phyloP scores from a whole-genome alignment of 2,329 filamentous ascomycete genomes.

The Pseudogymnoascus sp. region DNA sequence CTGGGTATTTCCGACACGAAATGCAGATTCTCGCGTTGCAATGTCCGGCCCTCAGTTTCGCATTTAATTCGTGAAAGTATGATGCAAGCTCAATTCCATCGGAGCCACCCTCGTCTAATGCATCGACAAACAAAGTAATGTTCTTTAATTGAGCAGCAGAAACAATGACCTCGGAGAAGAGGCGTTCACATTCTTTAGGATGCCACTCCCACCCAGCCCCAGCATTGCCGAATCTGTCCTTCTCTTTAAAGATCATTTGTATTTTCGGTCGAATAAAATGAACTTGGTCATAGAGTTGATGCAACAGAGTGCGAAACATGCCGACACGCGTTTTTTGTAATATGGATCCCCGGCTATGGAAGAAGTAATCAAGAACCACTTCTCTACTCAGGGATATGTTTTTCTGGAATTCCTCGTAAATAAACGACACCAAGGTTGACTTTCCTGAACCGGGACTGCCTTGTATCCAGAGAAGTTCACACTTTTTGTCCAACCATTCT shows the following conservation, averaged over 20 bases:
- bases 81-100: constrained; percentile 16
- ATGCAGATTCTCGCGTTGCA: constrained; percentile 15
- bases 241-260: constrained; percentile 12
- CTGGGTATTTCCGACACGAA: constrained; percentile 17
- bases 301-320: constrained; percentile 32
- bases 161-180: constrained; percentile 11
- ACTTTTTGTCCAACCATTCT: constrained; percentile 19
- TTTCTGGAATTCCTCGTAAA: constrained; percentile 26
- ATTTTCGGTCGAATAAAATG: constrained; percentile 5
- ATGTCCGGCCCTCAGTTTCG: not conserved
- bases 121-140: constrained; percentile 22
- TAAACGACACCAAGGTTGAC: constrained; percentile 33
- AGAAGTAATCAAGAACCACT: constrained; percentile 32
- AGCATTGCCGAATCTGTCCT: constrained; percentile 8
- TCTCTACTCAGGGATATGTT: not conserved
- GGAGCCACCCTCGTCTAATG: constrained; percentile 22
- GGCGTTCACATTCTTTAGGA: constrained; percentile 8
- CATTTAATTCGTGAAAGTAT: constrained; percentile 15
- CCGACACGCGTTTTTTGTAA: constrained; percentile 31
- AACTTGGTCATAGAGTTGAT: constrained; percentile 24
- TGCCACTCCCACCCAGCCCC: constrained; percentile 16
- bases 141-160: not conserved
- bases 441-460: constrained; percentile 38
- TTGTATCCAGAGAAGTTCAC: constrained; percentile 33
- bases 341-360: constrained; percentile 29